Evolutionary conservation across 2,329 filamentous ascomycete genomes (phyloP), one percentile per base, ranked within the genome.

Genomic region (Pseudocercospora musae): DNA sequence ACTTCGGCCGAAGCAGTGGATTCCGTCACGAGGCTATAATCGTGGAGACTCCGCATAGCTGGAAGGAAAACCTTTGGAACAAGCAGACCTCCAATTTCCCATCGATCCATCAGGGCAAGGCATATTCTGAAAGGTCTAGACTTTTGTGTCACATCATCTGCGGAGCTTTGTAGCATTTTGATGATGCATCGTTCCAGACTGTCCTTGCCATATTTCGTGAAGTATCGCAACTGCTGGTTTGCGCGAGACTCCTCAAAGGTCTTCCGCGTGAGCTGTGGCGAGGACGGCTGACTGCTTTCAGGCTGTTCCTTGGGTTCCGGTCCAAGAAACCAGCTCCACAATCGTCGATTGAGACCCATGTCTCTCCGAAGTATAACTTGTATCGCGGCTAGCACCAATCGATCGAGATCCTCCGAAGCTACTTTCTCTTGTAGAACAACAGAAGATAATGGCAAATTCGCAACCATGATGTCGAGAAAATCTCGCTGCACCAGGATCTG

Each of bases 271-370:
- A 68, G 63, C 13, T 65, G 61, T 4, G 71, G 68, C 3, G 70
- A 69, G 10, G 65, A 50, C 8, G 60, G 54, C 18, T 64, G 67
- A 29, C 62, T 66, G 3, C 74, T 31, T 21, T 66, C 68, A 4
- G 57, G 67, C 5, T 75, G 73, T 21, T 72, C 72, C 57, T 75
- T 74, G n/a, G 80, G 75, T 58, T 87, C 91, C 2, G 93, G 93
- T 0, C 95, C 95, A 1, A 99, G 82, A 64, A 98, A 88, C 95
- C 95, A 99, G 48, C 90, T 87, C 92, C 94, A 98, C n/a, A 99
- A 79, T 40, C 95, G 86, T 69, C 95, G 84, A 74, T 99, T 99
- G 54, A 99, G 80, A 73, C 94, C 96, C 95, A 99, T 99, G 67
- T 99, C 95, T 76, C 93, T 87, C 55, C 95, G 85, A 20, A 88